Conservation (phyloP, 371 early-diverging fungal species). For the Blakeslea trispora region DNA sequence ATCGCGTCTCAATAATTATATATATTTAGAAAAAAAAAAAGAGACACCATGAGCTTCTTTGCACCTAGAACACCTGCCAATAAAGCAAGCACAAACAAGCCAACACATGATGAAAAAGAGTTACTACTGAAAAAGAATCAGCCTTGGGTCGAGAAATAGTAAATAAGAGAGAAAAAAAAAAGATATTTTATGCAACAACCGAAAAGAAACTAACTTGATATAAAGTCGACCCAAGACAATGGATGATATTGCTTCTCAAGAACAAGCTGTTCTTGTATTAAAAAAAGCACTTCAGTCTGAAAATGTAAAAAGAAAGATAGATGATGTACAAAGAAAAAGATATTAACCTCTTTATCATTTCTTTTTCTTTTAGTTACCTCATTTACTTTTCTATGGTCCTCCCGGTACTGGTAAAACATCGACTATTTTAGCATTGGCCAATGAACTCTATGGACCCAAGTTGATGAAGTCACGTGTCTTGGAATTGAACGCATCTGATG, state of each 20-base stretch:
- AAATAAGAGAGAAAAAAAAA: too few species aligned
- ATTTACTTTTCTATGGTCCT: slow-evolving; percentile 98
- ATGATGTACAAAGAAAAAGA: too few species aligned
- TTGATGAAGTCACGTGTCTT: slow-evolving; percentile 79
- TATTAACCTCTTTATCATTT: too few species aligned
- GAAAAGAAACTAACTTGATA: too few species aligned
- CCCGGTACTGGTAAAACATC: slow-evolving; percentile 99
- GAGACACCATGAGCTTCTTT: slow-evolving; percentile 20
- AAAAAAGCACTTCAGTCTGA: slow-evolving; percentile 82
- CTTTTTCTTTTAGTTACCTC: slow-evolving; percentile 77
- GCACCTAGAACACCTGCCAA: slow-evolving; percentile 11
- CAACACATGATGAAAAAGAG: slow-evolving; percentile 6
- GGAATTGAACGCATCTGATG: slow-evolving; percentile 99
- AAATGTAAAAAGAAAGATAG: too few species aligned
- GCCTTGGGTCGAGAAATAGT: slow-evolving; percentile 88
- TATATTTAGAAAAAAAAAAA: too few species aligned
- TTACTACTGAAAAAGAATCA: slow-evolving; percentile 28
- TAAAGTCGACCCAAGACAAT: slow-evolving; percentile 85
- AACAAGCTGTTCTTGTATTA: slow-evolving; percentile 86
- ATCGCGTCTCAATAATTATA: too few species aligned
- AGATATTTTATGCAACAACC: too few species aligned
- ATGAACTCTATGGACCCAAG: slow-evolving; percentile 88
- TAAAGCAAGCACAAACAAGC: slow-evolving; percentile 1
- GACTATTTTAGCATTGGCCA: slow-evolving; percentile 92
- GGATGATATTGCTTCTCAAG: slow-evolving; percentile 87